phyloP scores from a whole-genome alignment of 768 basidiomycete species.

The Xerocomus brunneocitrinus region DNA sequence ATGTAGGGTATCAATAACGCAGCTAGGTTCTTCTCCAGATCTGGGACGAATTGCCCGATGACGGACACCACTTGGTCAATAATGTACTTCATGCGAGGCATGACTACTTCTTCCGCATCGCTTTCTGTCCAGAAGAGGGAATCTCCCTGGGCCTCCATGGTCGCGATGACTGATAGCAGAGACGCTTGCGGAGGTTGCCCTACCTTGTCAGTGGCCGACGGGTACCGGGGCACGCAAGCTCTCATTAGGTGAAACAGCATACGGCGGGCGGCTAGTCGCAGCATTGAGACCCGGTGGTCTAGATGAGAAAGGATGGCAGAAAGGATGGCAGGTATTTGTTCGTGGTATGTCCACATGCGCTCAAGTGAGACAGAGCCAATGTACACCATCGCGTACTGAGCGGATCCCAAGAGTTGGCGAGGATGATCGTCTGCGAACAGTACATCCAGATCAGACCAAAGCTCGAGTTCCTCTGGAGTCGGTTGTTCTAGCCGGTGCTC shows the following conservation, averaged over 20 bases:
- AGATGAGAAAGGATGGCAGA: slow-evolving; percentile 79
- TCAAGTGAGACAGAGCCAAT: slow-evolving; percentile 72
- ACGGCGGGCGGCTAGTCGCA: slow-evolving; percentile 67
- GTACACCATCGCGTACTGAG: slow-evolving; percentile 87
- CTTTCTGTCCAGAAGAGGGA: slow-evolving; percentile 69
- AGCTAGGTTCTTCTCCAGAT: slow-evolving; percentile 74
- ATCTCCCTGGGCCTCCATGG: slow-evolving; percentile 57
- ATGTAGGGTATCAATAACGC: slow-evolving; percentile 79
- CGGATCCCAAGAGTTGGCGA: slow-evolving; percentile 66
- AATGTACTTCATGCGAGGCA: slow-evolving; percentile 65
- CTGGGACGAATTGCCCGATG: slow-evolving; percentile 63
- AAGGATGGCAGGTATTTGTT: slow-evolving; percentile 68
- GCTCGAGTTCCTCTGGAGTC: slow-evolving; percentile 60
- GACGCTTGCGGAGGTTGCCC: slow-evolving; percentile 42
- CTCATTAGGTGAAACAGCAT: slow-evolving; percentile 84
- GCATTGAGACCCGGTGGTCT: slow-evolving; percentile 67
- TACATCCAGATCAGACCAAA: slow-evolving; percentile 77
- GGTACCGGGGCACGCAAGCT: slow-evolving; percentile 75
- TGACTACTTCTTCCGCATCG: slow-evolving; percentile 49
- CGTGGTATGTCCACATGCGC: slow-evolving; percentile 68
- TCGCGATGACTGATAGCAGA: slow-evolving; percentile 47
- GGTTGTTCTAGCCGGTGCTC: slow-evolving; percentile 64
- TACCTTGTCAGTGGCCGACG: slow-evolving; percentile 61
- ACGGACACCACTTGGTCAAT: slow-evolving; percentile 62
- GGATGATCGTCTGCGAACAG: slow-evolving; percentile 68